Conservation (phyloP, 345 rosid species). For the Citrus glauca region DNA sequence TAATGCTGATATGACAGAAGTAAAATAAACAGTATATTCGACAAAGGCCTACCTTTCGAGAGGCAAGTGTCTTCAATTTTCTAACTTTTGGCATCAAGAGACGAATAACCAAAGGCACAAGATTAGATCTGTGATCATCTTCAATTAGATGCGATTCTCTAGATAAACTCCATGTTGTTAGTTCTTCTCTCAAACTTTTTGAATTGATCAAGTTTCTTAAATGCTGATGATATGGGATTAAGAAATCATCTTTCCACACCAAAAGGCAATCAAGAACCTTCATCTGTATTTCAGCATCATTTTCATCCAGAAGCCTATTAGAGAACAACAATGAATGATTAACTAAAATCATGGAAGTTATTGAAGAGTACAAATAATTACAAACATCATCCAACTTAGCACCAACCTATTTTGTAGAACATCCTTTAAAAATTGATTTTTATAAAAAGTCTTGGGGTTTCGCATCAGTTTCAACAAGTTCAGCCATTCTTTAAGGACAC, state of each 20-base stretch:
- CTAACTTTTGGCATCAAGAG: slow-evolving; percentile 84
- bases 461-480: slow-evolving; percentile 69
- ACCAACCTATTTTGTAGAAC: slow-evolving; percentile 71
- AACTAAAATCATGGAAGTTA: not conserved
- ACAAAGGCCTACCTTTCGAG: slow-evolving; percentile 65
- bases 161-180: slow-evolving; percentile 84
- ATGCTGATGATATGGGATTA: slow-evolving; percentile 69
- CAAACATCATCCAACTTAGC: slow-evolving; percentile 6
- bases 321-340: slow-evolving; percentile 6
- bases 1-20: not conserved
- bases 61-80: slow-evolving; percentile 69
- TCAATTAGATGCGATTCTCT: slow-evolving; percentile 50
- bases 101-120: slow-evolving; percentile 60
- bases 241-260: slow-evolving; percentile 66
- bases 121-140: slow-evolving; percentile 56
- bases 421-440: slow-evolving; percentile 62
- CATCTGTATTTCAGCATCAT: slow-evolving; percentile 75
- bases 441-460: slow-evolving; percentile 53
- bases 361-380: not conserved
- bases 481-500: slow-evolving; percentile 78
- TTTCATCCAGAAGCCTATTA: slow-evolving; percentile 81
- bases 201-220: slow-evolving; percentile 76
- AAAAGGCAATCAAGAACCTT: slow-evolving; percentile 82
- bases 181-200: slow-evolving; percentile 69
- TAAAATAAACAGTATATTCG: slow-evolving; percentile 8